These are phyloP conservation scores for Apophysomyces trapeziformis DNA, from an alignment of 371 early-diverging fungal species.

Conservation along the genomic window DNA sequence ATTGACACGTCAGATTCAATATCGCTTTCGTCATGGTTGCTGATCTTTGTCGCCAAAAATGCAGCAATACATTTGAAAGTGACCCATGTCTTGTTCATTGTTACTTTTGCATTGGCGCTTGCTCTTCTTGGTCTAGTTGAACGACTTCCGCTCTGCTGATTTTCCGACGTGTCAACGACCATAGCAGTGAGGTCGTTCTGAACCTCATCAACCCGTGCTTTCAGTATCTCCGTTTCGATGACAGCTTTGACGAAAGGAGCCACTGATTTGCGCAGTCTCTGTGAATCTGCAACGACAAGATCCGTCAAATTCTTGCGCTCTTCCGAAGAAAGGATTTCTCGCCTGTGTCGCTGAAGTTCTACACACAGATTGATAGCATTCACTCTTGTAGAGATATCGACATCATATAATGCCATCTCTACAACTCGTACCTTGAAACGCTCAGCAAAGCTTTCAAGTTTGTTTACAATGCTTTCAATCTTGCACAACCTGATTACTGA, in stretches of 20 bases:
- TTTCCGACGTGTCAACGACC: conserved; percentile 16
- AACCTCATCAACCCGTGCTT: conserved; percentile 47
- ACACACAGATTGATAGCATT: conserved; percentile 66
- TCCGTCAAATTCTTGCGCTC: conserved; percentile 34
- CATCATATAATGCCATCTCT: conserved; percentile 84
- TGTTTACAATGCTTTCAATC: conserved; percentile 49
- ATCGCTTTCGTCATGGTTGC: conserved; percentile 24
- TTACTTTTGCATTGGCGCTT: not conserved
- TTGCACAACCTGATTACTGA: conserved; percentile 59
- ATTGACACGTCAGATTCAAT: conserved; percentile 16
- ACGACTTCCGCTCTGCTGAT: conserved; percentile 15
- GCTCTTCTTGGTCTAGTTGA: conserved; percentile 12
- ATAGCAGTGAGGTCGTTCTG: conserved; percentile 33
- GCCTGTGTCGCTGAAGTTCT: conserved; percentile 39
- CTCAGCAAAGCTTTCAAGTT: conserved; percentile 71
- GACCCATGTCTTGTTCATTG: conserved; percentile 61
- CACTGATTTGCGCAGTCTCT: conserved; percentile 52
- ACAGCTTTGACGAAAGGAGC: conserved; percentile 56
- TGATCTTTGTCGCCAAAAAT: conserved; percentile 52
- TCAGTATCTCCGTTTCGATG: conserved; percentile 49
- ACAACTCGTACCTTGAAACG: conserved; percentile 78
- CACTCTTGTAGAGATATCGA: conserved; percentile 67
- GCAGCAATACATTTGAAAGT: conserved; percentile 61
- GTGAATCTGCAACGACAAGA: conserved; percentile 41
- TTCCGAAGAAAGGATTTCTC: conserved; percentile 46